Evolutionary conservation across 2,329 filamentous ascomycete species (phyloP).

Genomic region (Calcarisporium arbuscula): DNA sequence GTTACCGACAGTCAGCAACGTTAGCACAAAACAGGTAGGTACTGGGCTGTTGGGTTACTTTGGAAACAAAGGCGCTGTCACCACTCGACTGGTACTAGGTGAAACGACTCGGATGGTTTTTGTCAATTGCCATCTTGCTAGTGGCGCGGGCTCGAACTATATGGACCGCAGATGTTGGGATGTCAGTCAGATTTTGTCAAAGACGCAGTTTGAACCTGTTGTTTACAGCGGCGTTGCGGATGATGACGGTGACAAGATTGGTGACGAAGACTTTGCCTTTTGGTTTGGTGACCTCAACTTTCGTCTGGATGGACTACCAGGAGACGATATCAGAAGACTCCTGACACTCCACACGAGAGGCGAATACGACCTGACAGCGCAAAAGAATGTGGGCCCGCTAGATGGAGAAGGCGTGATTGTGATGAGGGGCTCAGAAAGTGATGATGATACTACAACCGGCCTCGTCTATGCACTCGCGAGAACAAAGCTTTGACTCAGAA

Average conservation of each 20-base stretch:
- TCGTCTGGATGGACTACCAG: conserved; percentile 78
- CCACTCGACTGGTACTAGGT: conserved; percentile 74
- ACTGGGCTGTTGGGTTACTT: conserved; percentile 90
- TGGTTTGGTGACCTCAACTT: conserved; percentile 98
- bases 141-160: conserved; percentile 70
- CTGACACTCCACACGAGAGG: conserved; percentile 76
- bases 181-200: conserved; percentile 66
- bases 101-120: conserved; percentile 88
- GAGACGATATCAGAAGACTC: conserved; percentile 80
- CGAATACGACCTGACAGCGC: conserved; percentile 57
- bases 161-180: conserved; percentile 89
- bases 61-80: conserved; percentile 91
- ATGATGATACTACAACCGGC: conserved; percentile 36
- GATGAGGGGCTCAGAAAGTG: conserved; percentile 35
- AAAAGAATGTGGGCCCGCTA: conserved; percentile 27
- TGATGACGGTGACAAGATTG: conserved; percentile 64
- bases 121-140: conserved; percentile 85
- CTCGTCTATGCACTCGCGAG: conserved; percentile 25
- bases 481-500: conserved; percentile 32
- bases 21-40: conserved; percentile 77
- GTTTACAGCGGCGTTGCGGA: conserved; percentile 56
- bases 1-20: conserved; percentile 66
- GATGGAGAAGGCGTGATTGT: conserved; percentile 47
- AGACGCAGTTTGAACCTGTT: conserved; percentile 74
- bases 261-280: conserved; percentile 88